Percentiles rank a stretch among this genome's conserved stretches.
These are phyloP conservation scores for Tetratostichococcus sp. DNA, from an alignment of 139 green algal genomes.

Conservation along the genomic window DNA sequence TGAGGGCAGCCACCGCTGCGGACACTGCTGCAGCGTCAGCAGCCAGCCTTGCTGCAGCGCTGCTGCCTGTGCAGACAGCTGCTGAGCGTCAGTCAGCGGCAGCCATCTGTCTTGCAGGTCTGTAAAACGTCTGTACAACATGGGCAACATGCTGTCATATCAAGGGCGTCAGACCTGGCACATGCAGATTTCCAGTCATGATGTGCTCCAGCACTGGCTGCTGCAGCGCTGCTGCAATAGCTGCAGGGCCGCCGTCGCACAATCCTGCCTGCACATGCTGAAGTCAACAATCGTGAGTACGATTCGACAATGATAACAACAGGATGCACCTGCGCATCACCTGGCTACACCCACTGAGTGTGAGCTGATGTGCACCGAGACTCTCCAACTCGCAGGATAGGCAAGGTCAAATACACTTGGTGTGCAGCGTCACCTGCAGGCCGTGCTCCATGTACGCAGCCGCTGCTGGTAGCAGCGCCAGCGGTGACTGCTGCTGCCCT, in stretches of 20 bases:
- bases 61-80: neutral
- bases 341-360: neutral
- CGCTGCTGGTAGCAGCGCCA: conserved; percentile 20
- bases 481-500: conserved; percentile 9
- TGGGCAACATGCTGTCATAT: too few relatives aligned
- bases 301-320: too few relatives aligned
- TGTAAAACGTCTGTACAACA: too few relatives aligned
- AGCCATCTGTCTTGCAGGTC: too few relatives aligned
- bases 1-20: conserved; percentile 6
- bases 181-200: neutral
- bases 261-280: conserved; percentile 11
- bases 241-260: neutral
- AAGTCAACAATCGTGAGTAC: too few relatives aligned
- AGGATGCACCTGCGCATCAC: too few relatives aligned
- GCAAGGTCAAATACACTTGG: too few relatives aligned
- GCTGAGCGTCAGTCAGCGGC: too few relatives aligned
- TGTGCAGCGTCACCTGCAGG: neutral
- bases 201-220: neutral
- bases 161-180: too few relatives aligned
- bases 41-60: neutral
- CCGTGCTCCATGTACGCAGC: conserved; percentile 18
- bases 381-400: too few relatives aligned
- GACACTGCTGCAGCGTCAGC: neutral
- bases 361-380: neutral
- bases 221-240: neutral